Conservation (phyloP, 352 stramenopile species). For the Phytophthora kernoviae region DNA sequence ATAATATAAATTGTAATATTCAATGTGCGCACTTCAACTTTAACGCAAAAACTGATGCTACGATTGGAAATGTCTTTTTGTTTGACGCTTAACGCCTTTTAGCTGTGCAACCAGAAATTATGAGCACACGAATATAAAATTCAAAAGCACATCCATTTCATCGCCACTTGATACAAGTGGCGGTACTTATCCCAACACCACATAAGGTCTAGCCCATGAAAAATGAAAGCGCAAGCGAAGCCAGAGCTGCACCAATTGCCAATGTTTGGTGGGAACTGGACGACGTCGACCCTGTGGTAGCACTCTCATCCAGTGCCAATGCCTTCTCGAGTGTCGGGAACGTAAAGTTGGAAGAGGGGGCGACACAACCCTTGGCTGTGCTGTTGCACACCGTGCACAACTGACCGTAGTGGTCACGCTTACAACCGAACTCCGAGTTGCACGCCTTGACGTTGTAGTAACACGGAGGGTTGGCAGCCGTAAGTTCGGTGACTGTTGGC, state of each 20-base stretch:
- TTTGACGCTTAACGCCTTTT: too few relatives aligned
- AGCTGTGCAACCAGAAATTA: too few relatives aligned
- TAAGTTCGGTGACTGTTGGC: slow-evolving; percentile 45
- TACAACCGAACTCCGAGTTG: slow-evolving; percentile 58
- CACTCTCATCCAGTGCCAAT: slow-evolving; percentile 8
- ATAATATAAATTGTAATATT: too few relatives aligned
- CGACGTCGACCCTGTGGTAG: slow-evolving; percentile 3
- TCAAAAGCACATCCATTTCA: too few relatives aligned
- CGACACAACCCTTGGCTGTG: slow-evolving; percentile 28
- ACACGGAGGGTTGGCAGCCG: slow-evolving; percentile 56
- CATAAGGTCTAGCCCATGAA: slow-evolving; percentile 18
- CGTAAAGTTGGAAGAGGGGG: slow-evolving; percentile 31
- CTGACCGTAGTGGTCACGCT: slow-evolving; percentile 59
- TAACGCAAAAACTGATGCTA: too few relatives aligned
- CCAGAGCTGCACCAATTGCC: slow-evolving; percentile 7
- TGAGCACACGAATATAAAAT: too few relatives aligned
- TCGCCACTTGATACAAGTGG: too few relatives aligned
- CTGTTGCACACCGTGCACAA: slow-evolving; percentile 57
- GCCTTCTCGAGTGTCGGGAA: slow-evolving; percentile 47
- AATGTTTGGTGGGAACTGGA: slow-evolving; percentile 9
- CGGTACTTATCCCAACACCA: too few relatives aligned
- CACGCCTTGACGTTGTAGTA: slow-evolving; percentile 68
- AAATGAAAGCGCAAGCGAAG: slow-evolving; percentile 20
- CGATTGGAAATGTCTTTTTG: too few relatives aligned
- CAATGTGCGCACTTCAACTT: too few relatives aligned